Evolutionary conservation across 2,329 filamentous ascomycete species (phyloP).

Genomic region (Botrytis aclada): DNA sequence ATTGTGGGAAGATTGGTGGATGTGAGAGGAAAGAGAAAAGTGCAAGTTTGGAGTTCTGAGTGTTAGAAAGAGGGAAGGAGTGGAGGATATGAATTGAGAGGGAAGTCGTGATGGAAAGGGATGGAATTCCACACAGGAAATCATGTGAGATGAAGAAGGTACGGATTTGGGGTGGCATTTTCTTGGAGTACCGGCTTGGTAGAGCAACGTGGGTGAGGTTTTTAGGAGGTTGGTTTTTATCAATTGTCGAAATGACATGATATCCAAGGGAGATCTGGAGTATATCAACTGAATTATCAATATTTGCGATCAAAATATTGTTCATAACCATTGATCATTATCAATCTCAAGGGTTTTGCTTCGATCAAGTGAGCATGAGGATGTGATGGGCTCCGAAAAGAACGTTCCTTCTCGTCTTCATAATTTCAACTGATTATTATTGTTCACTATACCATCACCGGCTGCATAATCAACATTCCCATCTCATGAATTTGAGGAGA

Average conservation of each 20-base stretch:
- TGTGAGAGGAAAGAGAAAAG: background rate
- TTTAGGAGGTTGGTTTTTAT: too few species aligned
- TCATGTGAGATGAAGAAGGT: too few species aligned
- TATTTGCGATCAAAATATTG: background rate
- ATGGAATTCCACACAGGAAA: background rate
- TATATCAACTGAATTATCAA: background rate
- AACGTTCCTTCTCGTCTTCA: background rate
- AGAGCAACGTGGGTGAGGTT: too few species aligned
- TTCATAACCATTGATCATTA: background rate
- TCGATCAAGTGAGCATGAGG: background rate
- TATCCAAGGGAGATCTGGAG: accelerated
- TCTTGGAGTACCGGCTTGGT: background rate
- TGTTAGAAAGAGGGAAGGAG: background rate
- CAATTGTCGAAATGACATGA: background rate
- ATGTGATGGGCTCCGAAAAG: background rate
- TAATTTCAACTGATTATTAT: background rate
- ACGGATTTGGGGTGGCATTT: background rate
- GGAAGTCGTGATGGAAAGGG: background rate
- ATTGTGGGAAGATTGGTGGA: background rate
- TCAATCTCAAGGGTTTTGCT: background rate
- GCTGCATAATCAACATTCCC: too few species aligned
- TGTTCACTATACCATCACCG: background rate
- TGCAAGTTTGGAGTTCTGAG: constrained; percentile 2
- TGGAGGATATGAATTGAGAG: background rate
- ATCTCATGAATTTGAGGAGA: background rate